Conservation (phyloP, 495 filamentous ascomycete species). For the Cladorrhinum samala region DNA sequence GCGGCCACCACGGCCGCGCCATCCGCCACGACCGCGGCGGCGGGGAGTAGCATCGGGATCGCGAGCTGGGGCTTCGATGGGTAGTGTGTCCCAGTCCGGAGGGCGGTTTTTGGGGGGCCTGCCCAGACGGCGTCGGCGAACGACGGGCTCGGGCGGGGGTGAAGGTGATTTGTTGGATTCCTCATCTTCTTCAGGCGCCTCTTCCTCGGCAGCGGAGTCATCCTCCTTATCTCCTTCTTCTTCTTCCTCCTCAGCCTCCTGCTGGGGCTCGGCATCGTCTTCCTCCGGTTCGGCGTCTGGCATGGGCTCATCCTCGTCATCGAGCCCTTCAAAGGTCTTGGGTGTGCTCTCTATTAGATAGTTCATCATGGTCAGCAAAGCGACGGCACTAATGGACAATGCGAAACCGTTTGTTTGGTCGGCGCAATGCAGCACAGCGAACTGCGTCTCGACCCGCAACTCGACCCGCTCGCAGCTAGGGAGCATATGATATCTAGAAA, state of each 20-base stretch:
- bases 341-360: constrained; percentile 45
- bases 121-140: constrained; percentile 72
- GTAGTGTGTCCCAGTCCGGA: constrained; percentile 61
- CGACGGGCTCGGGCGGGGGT: constrained; percentile 53
- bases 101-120: constrained; percentile 80
- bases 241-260: constrained; percentile 27
- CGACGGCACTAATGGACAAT: not conserved
- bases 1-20: constrained; percentile 61
- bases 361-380: constrained; percentile 11
- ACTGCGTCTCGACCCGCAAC: not conserved
- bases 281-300: constrained; percentile 22
- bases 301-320: constrained; percentile 49
- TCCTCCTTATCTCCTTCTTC: constrained; percentile 31
- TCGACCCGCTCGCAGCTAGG: too few relatives aligned
- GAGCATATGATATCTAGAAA: not conserved
- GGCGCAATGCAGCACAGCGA: not conserved
- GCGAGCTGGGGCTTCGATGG: constrained; percentile 50
- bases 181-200: constrained; percentile 35
- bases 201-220: constrained; percentile 34
- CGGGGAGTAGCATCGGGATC: constrained; percentile 53
- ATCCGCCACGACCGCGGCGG: constrained; percentile 64
- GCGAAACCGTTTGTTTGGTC: not conserved
- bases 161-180: constrained; percentile 41
- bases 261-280: constrained; percentile 31
- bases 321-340: constrained; percentile 40